These are phyloP conservation scores for Ophiostoma angusticollis DNA, from an alignment of 2,329 filamentous ascomycete genomes.

Conservation along the genomic window DNA sequence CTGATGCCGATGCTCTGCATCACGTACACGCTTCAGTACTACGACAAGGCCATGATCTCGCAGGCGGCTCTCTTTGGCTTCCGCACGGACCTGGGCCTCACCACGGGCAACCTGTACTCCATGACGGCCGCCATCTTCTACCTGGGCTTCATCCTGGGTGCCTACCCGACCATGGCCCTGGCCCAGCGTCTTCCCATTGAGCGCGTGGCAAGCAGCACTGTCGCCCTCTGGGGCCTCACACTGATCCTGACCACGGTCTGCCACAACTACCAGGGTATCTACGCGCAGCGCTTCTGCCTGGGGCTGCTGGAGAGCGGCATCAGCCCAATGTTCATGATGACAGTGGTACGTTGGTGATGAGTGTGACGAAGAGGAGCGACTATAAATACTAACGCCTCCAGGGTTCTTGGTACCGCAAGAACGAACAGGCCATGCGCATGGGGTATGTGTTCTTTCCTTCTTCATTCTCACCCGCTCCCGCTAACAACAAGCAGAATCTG, in stretches of 20 bases:
- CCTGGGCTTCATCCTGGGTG: conserved; percentile 33
- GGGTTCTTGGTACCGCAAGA: conserved; percentile 31
- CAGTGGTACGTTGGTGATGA: no score
- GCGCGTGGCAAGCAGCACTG: conserved; percentile 2
- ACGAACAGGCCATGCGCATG: conserved; percentile 19
- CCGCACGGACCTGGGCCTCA: conserved; percentile 26
- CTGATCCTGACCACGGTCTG: conserved; percentile 27
- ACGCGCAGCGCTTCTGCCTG: conserved; percentile 39
- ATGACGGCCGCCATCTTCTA: conserved; percentile 34
- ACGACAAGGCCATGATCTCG: conserved; percentile 17
- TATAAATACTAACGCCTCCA: no score
- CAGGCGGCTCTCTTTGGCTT: conserved; percentile 27
- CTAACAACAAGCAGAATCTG: conserved; percentile 14
- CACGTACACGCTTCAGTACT: conserved; percentile 10
- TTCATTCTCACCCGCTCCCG: conserved; percentile 18
- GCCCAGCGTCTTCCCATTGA: conserved; percentile 5
- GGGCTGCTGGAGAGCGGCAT: conserved; percentile 43
- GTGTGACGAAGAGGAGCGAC: no score
- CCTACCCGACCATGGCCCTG: conserved; percentile 27
- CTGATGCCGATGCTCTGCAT: conserved; percentile 30
- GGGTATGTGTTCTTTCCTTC: neutral
- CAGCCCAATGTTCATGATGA: conserved; percentile 32
- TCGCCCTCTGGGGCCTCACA: conserved; percentile 8
- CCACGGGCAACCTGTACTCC: conserved; percentile 28
- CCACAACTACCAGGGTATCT: conserved; percentile 24